Percentiles rank a stretch among this genome's conserved stretches.
Conservation (phyloP, 1,139 yeast species). For the Debaryomyces robertsiae region DNA sequence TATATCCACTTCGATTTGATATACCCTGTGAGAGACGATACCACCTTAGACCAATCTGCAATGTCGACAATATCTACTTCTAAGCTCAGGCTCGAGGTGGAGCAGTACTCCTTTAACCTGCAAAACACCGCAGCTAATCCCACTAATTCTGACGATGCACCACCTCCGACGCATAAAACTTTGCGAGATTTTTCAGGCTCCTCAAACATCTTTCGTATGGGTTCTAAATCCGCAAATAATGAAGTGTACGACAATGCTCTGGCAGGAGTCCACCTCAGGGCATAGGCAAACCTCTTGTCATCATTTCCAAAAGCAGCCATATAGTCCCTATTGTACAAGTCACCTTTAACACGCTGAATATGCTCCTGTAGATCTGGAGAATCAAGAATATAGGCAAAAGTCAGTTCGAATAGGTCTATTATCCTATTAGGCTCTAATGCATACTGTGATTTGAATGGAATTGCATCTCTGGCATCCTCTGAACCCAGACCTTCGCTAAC, state of each 20-base stretch:
- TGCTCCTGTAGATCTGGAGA: constrained; percentile 44
- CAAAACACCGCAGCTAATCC: constrained; percentile 67
- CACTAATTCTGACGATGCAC: constrained; percentile 83
- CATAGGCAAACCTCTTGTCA: constrained; percentile 72
- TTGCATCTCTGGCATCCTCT: constrained; percentile 22
- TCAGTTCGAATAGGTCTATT: constrained; percentile 50
- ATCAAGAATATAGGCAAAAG: constrained; percentile 49
- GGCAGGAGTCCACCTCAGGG: constrained; percentile 84
- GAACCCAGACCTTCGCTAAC: constrained; percentile 7
- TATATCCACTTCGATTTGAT: constrained; percentile 57
- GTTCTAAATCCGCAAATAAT: constrained; percentile 54
- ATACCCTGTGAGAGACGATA: constrained; percentile 43
- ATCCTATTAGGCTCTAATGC: constrained; percentile 41
- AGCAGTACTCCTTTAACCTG: constrained; percentile 44
- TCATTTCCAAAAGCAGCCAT: constrained; percentile 65
- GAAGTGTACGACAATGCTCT: constrained; percentile 75
- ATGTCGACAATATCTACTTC: constrained; percentile 65
- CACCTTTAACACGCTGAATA: constrained; percentile 71
- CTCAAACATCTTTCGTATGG: constrained; percentile 40
- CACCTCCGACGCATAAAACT: constrained; percentile 78
- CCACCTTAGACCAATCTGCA: constrained; percentile 71
- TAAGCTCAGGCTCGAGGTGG: constrained; percentile 36
- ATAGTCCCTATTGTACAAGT: constrained; percentile 70
- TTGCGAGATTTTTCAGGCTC: constrained; percentile 33
- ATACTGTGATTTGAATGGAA: constrained; percentile 36